Evolutionary conservation across 805 yeast genomes (phyloP), one percentile per base, ranked within the genome.

Genomic region (Lipomyces yamanashiensis): DNA sequence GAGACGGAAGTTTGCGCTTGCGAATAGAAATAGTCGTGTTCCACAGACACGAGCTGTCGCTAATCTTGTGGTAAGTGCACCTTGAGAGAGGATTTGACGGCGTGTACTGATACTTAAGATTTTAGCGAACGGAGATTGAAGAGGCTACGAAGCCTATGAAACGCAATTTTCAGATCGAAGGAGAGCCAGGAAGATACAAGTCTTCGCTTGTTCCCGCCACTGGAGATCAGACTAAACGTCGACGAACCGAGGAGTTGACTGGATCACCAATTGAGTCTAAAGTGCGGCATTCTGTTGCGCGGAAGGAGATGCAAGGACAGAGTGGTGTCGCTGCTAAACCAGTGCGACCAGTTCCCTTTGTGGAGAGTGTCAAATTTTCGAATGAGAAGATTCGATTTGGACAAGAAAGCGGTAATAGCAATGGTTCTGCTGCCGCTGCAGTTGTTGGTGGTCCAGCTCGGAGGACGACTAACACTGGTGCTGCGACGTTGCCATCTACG

Each of bases 311-410:
- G 41, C 21, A 33, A n/a, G 9, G 10, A 1, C 33, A 21, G 17
- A 28, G 19, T 2, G 21, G 10, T 12, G 45, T 34, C 34, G 51
- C 34, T 1, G 28, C 49, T 1, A 37, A 15, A 12, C 19, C 41
- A 10, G 47, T 28, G 15, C 51, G 56, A 19, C 36, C 37, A 15
- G 60, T 63, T 0, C 75, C 77, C 3, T 66, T 63, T 21, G 75
- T 75, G 10, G 77, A 73, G 8, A 73, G 73, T 1, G 75, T 76
- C 56, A 75, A 74, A 61, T 74, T 75, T 48, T 72, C 77, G 0
- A 73, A 61, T 39, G 79, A 77, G 15, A 69, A 67, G 54, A 65
- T 75, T 39, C 64, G 69, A 49, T 76, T 75, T 62, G 75, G 68
- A 10, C 51, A 44, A 33, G 59, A 68, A n/a, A 52, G 28, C 5